phyloP scores from a whole-genome alignment of 2,329 filamentous ascomycete species.

The Metarhizium anisopliae region DNA sequence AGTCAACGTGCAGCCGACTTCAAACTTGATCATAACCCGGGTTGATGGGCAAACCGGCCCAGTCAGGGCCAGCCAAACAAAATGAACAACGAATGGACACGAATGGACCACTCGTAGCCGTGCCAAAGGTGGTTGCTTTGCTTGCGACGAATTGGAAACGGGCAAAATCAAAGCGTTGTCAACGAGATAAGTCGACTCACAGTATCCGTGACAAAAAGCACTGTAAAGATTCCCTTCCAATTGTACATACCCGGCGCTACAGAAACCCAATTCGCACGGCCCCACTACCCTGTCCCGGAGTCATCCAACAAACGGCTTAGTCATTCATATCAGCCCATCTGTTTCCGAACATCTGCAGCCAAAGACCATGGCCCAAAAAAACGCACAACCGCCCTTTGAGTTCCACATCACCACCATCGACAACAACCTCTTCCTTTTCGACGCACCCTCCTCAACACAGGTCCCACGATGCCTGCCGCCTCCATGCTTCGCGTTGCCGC shows the following conservation, averaged over 20 bases:
- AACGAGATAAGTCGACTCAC: conserved; percentile 7
- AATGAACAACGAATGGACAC: neutral
- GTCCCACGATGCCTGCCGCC: conserved; percentile 51
- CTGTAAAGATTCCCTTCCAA: neutral
- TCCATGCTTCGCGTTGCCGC: conserved; percentile 62
- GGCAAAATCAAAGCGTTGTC: conserved; percentile 14
- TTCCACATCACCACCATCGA: conserved; percentile 5
- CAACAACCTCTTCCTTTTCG: neutral
- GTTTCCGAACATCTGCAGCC: conserved; percentile 6
- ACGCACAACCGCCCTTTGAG: conserved; percentile 9
- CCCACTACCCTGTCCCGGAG: neutral
- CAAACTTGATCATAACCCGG: neutral
- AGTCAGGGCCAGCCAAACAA: too few species aligned
- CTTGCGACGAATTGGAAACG: conserved; percentile 14
- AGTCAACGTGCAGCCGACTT: neutral
- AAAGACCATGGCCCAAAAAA: conserved; percentile 15
- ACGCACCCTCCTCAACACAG: neutral
- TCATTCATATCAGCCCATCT: conserved; percentile 22
- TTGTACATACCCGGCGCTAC: neutral
- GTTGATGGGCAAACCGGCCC: too few species aligned
- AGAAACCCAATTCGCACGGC: conserved; percentile 19
- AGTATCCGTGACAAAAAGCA: neutral
- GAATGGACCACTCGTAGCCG: neutral
- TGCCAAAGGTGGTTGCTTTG: neutral
- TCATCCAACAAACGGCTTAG: conserved; percentile 20